Conservation (phyloP, 1,284 basidiomycete genomes). For the Moesziomyces aphidis region DNA sequence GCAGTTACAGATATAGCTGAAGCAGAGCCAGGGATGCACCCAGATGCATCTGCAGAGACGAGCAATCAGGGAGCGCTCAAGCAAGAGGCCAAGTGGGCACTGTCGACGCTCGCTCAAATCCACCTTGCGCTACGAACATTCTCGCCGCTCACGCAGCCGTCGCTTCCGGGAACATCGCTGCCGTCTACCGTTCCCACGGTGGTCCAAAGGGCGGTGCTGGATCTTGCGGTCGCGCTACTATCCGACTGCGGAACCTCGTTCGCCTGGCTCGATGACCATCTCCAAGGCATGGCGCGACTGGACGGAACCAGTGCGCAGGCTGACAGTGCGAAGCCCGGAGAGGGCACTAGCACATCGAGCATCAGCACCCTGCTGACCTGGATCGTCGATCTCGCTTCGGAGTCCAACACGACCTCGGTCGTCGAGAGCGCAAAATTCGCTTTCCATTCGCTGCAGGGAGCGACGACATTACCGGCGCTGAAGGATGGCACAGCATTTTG, state of each 20-base stretch:
- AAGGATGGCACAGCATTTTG: conserved; percentile 9
- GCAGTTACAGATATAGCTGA: background rate
- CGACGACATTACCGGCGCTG: background rate
- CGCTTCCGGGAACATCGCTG: conserved; percentile 22
- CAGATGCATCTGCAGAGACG: background rate
- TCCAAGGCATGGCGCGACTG: conserved; percentile 12
- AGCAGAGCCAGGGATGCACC: background rate
- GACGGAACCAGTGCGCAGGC: background rate
- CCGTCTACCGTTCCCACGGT: conserved; percentile 9
- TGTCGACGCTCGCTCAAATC: conserved; percentile 39
- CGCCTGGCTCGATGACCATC: conserved; percentile 37
- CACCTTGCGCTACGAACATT: conserved; percentile 35
- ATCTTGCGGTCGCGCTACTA: conserved; percentile 13
- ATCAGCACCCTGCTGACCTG: conserved; percentile 25
- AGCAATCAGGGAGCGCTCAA: background rate
- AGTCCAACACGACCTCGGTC: conserved; percentile 9
- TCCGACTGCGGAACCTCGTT: conserved; percentile 22
- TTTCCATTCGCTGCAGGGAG: conserved; percentile 5
- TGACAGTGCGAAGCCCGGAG: background rate
- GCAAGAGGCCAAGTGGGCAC: conserved; percentile 24
- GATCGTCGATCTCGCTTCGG: conserved; percentile 34
- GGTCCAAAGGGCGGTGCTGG: conserved; percentile 17
- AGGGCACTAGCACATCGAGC: conserved; percentile 4
- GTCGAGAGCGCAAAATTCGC: conserved; percentile 1
- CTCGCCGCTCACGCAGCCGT: conserved; percentile 29